phyloP scores from a whole-genome alignment of 148 eudicot species.

The Amaranthus hypochondriacus region DNA sequence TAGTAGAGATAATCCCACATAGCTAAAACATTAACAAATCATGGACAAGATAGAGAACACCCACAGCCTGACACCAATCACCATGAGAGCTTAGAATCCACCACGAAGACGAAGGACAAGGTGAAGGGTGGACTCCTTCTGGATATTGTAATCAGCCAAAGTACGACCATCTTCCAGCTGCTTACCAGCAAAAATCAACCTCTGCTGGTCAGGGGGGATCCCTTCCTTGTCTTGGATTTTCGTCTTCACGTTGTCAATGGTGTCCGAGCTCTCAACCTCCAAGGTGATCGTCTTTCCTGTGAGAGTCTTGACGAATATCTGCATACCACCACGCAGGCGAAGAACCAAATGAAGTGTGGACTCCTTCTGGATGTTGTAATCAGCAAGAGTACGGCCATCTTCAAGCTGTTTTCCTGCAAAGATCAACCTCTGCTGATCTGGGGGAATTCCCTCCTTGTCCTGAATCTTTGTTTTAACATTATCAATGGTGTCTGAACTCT shows the following conservation, averaged over 20 bases:
- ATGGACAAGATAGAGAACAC: background rate
- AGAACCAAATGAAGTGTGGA: slow-evolving; percentile 19
- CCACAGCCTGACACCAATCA: background rate
- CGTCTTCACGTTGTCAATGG: slow-evolving; percentile 14
- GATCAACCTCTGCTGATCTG: slow-evolving; percentile 24
- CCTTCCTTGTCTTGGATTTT: slow-evolving; percentile 20
- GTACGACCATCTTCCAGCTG: slow-evolving; percentile 18
- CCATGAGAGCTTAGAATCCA: slow-evolving; percentile 1
- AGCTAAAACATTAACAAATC: background rate
- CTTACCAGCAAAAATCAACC: slow-evolving; percentile 17
- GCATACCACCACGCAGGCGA: slow-evolving; percentile 15
- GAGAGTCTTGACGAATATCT: slow-evolving; percentile 17
- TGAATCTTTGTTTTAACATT: slow-evolving; percentile 16
- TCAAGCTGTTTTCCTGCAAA: slow-evolving; percentile 35
- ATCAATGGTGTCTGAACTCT: slow-evolving; percentile 17
- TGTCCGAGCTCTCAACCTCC: slow-evolving; percentile 20
- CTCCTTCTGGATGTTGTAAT: slow-evolving; percentile 20
- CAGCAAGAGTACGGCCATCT: slow-evolving; percentile 30
- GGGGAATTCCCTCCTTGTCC: slow-evolving; percentile 17
- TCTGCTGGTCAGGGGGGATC: slow-evolving; percentile 20
- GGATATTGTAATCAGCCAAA: slow-evolving; percentile 17
- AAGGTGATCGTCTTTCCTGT: slow-evolving; percentile 17
- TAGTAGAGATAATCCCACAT: background rate
- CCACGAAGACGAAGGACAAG: slow-evolving; percentile 22
- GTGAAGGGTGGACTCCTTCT: slow-evolving; percentile 22